Evolutionary conservation across 2,329 filamentous ascomycete species (phyloP), one percentile per base, ranked within the genome.

Genomic region (Lachnellula cervina): DNA sequence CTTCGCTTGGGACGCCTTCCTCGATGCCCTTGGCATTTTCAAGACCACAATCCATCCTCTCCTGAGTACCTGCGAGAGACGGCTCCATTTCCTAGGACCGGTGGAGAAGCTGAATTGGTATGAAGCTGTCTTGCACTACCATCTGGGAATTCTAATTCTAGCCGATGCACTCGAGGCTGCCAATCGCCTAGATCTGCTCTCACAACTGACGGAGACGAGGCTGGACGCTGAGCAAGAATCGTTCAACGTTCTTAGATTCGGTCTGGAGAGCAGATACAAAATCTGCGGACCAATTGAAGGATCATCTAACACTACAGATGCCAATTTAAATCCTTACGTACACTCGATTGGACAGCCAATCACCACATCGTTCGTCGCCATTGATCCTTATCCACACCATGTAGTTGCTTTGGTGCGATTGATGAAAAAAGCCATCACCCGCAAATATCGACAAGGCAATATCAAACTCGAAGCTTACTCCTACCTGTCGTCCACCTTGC

Each of bases 61-160:
- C 9, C 48, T 70, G 16, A 58, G 54, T 16, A 62, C 56, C 5
- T 70, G 68, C 53, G 59, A 69, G 48, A 51, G 64, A 35, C 64
- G 68, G 2, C 62, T 70, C 28, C 66, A 65, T 13, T 70, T 70
- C 44, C 60, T 70, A 16, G 61, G 59, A 2, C 63, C 69, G 38
- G 56, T 65, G 17, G 68, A 64, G n/a, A 65, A 64, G 51, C 53
- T 70, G 40, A 67, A 67, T n/a, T 70, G 68, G 68, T 64, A 67
- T 43, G 63, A 66, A 47, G 58, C 69, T 1, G 64, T 66, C 64
- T 52, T 69, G 68, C 5, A 40, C 16, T 40, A 40, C 37, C 37
- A 40, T 40, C 37, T 40, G 14, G 37, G 37, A 1, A 40, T 40
- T 40, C 37, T 40, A 16, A 40, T 40, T n/a, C 37, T 40, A 17